Evolutionary conservation across 805 yeast genomes (phyloP).

Genomic region (Candida fluviatilis): DNA sequence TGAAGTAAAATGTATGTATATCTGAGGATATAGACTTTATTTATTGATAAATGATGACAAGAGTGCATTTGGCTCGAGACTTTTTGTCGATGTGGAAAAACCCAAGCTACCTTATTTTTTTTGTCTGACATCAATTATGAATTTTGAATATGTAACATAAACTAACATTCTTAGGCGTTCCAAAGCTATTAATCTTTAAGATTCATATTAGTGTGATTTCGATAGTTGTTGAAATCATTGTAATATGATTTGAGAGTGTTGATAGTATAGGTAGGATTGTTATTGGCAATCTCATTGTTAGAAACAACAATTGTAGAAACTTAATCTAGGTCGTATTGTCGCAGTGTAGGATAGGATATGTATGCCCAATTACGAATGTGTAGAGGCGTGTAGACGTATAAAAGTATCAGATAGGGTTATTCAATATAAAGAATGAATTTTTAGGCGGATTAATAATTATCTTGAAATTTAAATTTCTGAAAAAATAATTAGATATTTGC

Average conservation of each 20-base stretch:
- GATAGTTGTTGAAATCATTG: neutral
- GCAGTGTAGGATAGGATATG: no score
- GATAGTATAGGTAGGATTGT: neutral
- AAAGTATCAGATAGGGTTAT: no score
- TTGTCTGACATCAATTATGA: conserved; percentile 46
- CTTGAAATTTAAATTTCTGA: no score
- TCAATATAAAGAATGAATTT: no score
- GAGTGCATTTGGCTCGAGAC: conserved; percentile 99
- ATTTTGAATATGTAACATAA: neutral
- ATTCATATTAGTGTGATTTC: neutral
- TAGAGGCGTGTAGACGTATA: no score
- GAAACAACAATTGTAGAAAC: no score
- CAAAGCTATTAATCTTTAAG: neutral
- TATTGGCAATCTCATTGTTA: no score
- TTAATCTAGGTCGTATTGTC: no score
- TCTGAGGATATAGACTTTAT: neutral
- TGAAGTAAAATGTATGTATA: conserved; percentile 8
- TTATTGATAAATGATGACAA: conserved; percentile 60
- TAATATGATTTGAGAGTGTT: neutral
- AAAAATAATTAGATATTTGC: no score
- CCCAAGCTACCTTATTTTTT: conserved; percentile 89
- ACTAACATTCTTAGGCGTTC: neutral
- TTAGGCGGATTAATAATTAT: no score
- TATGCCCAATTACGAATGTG: no score
- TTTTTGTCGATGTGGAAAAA: conserved; percentile 95